Conservation (phyloP, 2,329 filamentous ascomycete species). For the Aschersonia sp. region DNA sequence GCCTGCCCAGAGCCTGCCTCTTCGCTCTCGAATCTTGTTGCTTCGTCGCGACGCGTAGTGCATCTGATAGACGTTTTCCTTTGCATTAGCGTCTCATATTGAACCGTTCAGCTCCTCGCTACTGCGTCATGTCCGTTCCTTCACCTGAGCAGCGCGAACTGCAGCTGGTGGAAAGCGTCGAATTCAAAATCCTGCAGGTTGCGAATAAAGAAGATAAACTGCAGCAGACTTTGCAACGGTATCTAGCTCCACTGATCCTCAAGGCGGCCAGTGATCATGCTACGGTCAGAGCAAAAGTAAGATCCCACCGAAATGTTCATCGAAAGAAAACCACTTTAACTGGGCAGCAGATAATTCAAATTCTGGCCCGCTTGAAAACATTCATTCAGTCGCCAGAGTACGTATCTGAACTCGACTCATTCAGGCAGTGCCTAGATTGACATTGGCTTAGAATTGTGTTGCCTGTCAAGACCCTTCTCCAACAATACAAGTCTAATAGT, state of each 20-base stretch:
- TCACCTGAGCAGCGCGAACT: conserved; percentile 57
- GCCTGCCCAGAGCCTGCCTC: too few species aligned
- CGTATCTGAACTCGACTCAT: conserved; percentile 5
- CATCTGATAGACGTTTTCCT: too few species aligned
- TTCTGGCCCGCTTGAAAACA: conserved; percentile 36
- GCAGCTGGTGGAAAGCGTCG: conserved; percentile 70
- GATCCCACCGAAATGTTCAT: conserved; percentile 1
- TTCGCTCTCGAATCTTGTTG: too few species aligned
- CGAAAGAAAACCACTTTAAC: neutral
- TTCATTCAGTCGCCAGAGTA: conserved; percentile 39
- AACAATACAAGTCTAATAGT: conserved; percentile 72
- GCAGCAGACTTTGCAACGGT: conserved; percentile 61
- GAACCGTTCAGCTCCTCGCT: neutral
- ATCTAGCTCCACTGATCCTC: conserved; percentile 67
- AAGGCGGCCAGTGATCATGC: conserved; percentile 75
- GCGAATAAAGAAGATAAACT: conserved; percentile 77
- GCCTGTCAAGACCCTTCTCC: conserved; percentile 69
- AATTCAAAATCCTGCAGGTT: conserved; percentile 64
- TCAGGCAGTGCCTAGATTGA: conserved; percentile 2
- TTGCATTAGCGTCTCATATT: too few species aligned
- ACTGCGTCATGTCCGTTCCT: conserved; percentile 18
- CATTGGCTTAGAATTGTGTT: conserved; percentile 46
- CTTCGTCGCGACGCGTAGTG: too few species aligned
- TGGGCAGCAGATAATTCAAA: conserved; percentile 29
- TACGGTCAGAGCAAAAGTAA: conserved; percentile 64